Base-by-base conservation (phyloP, 2,329 filamentous ascomycete species). In the Xylaria arbuscula region DNA sequence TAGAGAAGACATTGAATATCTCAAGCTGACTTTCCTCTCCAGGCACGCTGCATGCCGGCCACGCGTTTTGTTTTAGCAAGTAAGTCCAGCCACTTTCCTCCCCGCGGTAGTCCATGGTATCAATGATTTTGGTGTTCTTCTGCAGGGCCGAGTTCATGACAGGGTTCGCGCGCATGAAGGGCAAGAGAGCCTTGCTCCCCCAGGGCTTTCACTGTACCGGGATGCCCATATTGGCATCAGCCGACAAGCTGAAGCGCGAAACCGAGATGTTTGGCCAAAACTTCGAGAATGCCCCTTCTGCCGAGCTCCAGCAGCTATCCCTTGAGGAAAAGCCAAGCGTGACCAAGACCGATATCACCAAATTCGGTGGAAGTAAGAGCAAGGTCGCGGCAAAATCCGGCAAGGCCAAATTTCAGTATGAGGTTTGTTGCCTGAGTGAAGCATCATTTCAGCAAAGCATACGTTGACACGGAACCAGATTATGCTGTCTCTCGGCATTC, bases 321-420 rank as follows among this genome's bases (percentile, higher is more conserved):
- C 87, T 81, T 15, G 80, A 86, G 0, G 87, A 88, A 38, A 88
- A 89, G 19, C 89, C 90, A 62, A 89, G 86, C 64, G 86, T 90
- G 71, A 86, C 86, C 70, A 93, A 93, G 82, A 91, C 92, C 75
- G 94, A 99, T 78, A 83, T 93, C 62, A 93, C 92, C 74, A 98
- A 98, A 82, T 98, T 98, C 83, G 90, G 88, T 51, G 92, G 92
- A 62, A 97, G 94, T 81, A 53, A 53, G 50, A 53, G 50, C 28
- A 54, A 99, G 84, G 93, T 93, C 50, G 90, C 90, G 10, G 91
- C 93, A 38, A 98, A 98, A 85, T 90, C 92, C 0, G 90, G 94
- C 76, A 96, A 97, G 83, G 89, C 93, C 81, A 98, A 98, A 83
- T 98, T 98, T 81, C 93, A 97, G 79, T 97, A 94, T 81, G 92